Evolutionary conservation across 371 early-diverging fungal species (phyloP).

Genomic region (Lichtheimia ramosa): DNA sequence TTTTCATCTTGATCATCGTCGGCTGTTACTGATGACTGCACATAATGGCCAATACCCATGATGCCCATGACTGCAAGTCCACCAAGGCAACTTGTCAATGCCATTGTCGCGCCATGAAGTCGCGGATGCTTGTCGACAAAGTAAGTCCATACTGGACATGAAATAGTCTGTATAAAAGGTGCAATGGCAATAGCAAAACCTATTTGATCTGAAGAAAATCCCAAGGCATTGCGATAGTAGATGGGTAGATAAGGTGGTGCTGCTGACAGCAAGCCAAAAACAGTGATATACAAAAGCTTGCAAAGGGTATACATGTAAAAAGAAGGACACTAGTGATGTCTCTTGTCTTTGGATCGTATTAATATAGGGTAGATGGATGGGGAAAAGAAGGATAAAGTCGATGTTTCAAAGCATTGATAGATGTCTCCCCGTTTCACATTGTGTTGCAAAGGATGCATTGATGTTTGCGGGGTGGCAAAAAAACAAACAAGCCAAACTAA

Average conservation of each 20-base stretch:
- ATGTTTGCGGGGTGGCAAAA: no score
- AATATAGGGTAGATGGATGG: no score
- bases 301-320: slow-evolving; percentile 12
- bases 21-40: neutral
- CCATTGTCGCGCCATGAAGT: slow-evolving; percentile 41
- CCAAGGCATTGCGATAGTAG: slow-evolving; percentile 38
- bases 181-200: slow-evolving; percentile 48
- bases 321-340: neutral
- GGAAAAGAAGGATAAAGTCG: no score
- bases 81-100: slow-evolving; percentile 31
- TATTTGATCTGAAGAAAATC: slow-evolving; percentile 49
- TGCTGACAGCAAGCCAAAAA: slow-evolving; percentile 36
- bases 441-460: no score
- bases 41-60: slow-evolving; percentile 15
- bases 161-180: slow-evolving; percentile 43
- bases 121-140: slow-evolving; percentile 39
- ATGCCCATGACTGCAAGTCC: slow-evolving; percentile 37
- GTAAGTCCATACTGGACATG: slow-evolving; percentile 46
- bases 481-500: no score
- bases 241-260: slow-evolving; percentile 46
- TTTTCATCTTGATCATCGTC: neutral
- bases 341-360: no score
- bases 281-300: slow-evolving; percentile 41
- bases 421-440: no score
- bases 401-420: no score